Evolutionary conservation across 2,329 filamentous ascomycete genomes (phyloP).

Genomic region (Davidsoniella neocaledoniae): DNA sequence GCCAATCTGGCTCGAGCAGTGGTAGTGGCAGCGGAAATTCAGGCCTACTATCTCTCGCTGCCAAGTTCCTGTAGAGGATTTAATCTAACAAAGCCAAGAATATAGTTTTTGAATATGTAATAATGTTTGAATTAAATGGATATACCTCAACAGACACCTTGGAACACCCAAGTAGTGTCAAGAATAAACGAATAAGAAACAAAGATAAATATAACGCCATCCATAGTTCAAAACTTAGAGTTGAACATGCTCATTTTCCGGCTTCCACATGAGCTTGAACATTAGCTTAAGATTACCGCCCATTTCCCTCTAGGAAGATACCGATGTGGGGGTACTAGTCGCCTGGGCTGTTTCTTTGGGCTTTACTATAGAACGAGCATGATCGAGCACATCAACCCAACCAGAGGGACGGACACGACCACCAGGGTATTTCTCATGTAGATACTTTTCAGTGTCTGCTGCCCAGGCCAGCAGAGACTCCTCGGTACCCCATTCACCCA

Average conservation of each 20-base stretch:
- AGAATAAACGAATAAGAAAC: too few relatives aligned
- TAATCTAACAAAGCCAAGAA: not conserved
- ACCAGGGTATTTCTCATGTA: slow-evolving; percentile 30
- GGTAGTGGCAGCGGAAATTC: slow-evolving; percentile 27
- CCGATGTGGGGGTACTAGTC: not conserved
- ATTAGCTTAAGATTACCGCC: not conserved
- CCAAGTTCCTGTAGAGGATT: slow-evolving; percentile 27
- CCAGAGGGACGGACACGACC: slow-evolving; percentile 33
- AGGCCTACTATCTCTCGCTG: slow-evolving; percentile 28
- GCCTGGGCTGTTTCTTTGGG: not conserved
- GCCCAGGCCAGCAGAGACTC: slow-evolving; percentile 47
- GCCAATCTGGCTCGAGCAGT: slow-evolving; percentile 21
- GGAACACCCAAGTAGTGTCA: too few relatives aligned
- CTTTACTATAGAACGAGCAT: slow-evolving; percentile 15
- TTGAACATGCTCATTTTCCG: too few relatives aligned
- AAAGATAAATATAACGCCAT: too few relatives aligned
- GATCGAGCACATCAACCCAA: slow-evolving; percentile 41
- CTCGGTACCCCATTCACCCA: slow-evolving; percentile 51
- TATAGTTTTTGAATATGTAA: not conserved
- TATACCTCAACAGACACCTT: not conserved
- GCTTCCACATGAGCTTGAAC: too few relatives aligned
- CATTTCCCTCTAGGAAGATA: not conserved
- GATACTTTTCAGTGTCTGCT: slow-evolving; percentile 36
- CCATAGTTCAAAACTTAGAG: too few relatives aligned
- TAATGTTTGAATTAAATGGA: not conserved